Evolutionary conservation across 2,329 filamentous ascomycete genomes (phyloP).

Genomic region (Fusarium sp.): DNA sequence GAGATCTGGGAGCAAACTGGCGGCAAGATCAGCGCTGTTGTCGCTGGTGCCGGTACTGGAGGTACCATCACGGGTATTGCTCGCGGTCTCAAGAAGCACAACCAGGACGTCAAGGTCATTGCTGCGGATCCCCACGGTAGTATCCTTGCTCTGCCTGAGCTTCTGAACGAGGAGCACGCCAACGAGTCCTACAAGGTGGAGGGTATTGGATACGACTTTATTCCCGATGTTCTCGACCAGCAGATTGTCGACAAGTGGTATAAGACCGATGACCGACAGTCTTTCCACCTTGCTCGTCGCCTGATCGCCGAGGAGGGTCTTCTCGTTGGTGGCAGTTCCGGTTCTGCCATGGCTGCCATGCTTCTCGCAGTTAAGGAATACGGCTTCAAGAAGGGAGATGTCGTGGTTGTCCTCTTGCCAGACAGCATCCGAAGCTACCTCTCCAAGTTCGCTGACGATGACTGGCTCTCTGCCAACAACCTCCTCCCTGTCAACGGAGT

Average conservation of each 20-base stretch:
- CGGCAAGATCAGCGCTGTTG: conserved; percentile 82
- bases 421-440: conserved; percentile 98
- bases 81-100: conserved; percentile 87
- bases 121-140: conserved; percentile 94
- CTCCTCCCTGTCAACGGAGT: conserved; percentile 74
- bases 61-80: conserved; percentile 94
- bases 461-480: conserved; percentile 97
- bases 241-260: conserved; percentile 91
- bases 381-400: conserved; percentile 82
- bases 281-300: conserved; percentile 88
- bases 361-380: conserved; percentile 81
- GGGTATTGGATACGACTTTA: conserved; percentile 98
- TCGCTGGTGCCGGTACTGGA: conserved; percentile 94
- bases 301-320: conserved; percentile 95
- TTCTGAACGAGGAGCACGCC: conserved; percentile 80
- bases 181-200: conserved; percentile 97
- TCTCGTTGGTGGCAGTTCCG: conserved; percentile 91
- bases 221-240: conserved; percentile 91
- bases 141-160: conserved; percentile 84
- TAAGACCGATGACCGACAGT: conserved; percentile 94
- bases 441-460: conserved; percentile 98
- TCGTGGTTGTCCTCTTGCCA: conserved; percentile 89
- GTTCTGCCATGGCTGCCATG: conserved; percentile 87
- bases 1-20: conserved; percentile 95
- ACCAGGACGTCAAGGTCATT: conserved; percentile 84